A percentile compares a stretch with the other conserved stretches of the same genome.
phyloP scores from a whole-genome alignment of 305 asterid species.

The Euphrasia arctica region DNA sequence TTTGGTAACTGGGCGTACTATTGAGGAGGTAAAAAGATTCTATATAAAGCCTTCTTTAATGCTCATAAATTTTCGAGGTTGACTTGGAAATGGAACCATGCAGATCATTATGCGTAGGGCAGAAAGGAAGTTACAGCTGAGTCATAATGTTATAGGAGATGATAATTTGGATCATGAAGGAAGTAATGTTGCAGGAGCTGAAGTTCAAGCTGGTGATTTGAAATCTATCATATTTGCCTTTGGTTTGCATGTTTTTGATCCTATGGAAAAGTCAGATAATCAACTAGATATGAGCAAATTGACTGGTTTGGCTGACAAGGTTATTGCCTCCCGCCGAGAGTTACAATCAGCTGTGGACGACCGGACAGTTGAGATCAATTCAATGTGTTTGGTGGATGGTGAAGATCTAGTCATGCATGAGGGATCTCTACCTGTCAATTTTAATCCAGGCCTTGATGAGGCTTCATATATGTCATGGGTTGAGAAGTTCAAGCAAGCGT shows the following conservation, averaged over 20 bases:
- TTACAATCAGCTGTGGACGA: constrained; percentile 39
- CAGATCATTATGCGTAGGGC: constrained; percentile 93
- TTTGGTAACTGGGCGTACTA: constrained; percentile 69
- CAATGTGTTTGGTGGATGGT: constrained; percentile 39
- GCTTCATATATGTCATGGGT: constrained; percentile 82
- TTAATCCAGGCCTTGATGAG: constrained; percentile 73
- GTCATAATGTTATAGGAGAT: constrained; percentile 82
- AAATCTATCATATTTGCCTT: constrained; percentile 71
- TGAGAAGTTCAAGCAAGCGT: constrained; percentile 71
- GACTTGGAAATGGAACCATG: constrained; percentile 26
- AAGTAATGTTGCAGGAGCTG: constrained; percentile 52
- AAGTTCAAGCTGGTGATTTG: constrained; percentile 72
- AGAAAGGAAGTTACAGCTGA: constrained; percentile 77
- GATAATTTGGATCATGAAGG: constrained; percentile 47
- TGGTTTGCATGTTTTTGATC: constrained; percentile 80
- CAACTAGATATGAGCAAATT: constrained; percentile 44
- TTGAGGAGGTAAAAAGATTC: constrained; percentile 74
- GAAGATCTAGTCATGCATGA: constrained; percentile 37
- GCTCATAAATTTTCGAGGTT: constrained; percentile 22
- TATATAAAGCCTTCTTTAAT: constrained; percentile 16
- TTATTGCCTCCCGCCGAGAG: constrained; percentile 55
- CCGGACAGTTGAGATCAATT: constrained; percentile 61
- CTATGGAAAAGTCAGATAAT: constrained; percentile 46
- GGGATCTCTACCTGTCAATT: constrained; percentile 40
- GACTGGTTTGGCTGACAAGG: constrained; percentile 57